Base-by-base conservation (phyloP, 2,329 filamentous ascomycete genomes). In the Neofusicoccum sp. region DNA sequence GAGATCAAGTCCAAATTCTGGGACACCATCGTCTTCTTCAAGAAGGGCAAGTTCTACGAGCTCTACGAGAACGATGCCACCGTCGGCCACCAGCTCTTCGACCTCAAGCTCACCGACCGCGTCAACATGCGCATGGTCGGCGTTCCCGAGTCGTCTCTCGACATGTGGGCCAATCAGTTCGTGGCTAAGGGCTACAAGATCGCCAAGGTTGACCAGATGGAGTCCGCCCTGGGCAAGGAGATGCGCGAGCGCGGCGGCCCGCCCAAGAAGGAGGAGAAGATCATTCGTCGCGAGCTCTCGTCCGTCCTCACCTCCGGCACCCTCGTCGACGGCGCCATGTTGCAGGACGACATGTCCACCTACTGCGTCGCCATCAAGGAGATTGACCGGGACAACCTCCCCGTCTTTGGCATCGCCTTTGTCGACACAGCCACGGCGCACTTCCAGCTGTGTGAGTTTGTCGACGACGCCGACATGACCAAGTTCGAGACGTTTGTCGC, bases 101-200 rank as follows among this genome's bases (percentile, higher is more conserved):
- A 99, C 76, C 84, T 99, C 63, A 99, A 99, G 79, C 89, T 99
- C 74, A 99, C 95, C 0, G 95, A 99, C 71, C 87, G 95, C 61
- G 95, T 99, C 75, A 99, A 99, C 75, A 99, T 99, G 95, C 91
- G 94, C 68, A 99, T 99, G 95, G 95, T 98, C 2, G 95, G 95
- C 65, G 95, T 99, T 0, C 95, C 95, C 0, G 95, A 99, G 76
- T 91, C 92, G 72, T 97, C 93, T 11, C 82, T 99, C n/a, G 92
- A 95, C 71, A 89, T 95, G 75, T 99, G 95, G 95, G 93, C 95
- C 63, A 97, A 96, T 71, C 95, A 99, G 71, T 99, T 99, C 71
- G 93, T 99, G 44, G 95, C 94, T 64, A 98, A 98, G 76, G 95
- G 96, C 37, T 97, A 88, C 85, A 99, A 99, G 78, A 96, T 99